Evolutionary conservation across 345 rosid genomes (phyloP).

Genomic region (Brassica napus): Da-Ae NC_063452.1:47349001-47349500

Average conservation of each 20-base stretch:
- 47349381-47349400: no score
- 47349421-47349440: no score
- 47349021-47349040: constrained; percentile 38
- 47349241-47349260: constrained; percentile 41
- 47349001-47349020: constrained; percentile 33
- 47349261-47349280: constrained; percentile 25
- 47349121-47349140: constrained; percentile 30
- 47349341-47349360: constrained; percentile 16
- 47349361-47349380: neutral
- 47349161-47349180: neutral
- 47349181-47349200: constrained; percentile 2
- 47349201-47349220: constrained; percentile 7
- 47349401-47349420: no score
- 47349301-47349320: constrained; percentile 34
- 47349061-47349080: constrained; percentile 13
- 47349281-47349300: constrained; percentile 27
- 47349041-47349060: constrained; percentile 36
- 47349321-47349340: constrained; percentile 11
- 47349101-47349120: constrained; percentile 28
- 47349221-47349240: constrained; percentile 1
- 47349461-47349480: no score
- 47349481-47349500: no score
- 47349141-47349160: constrained; percentile 1
- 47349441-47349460: no score
- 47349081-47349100: constrained; percentile 27